Evolutionary conservation across 2,329 filamentous ascomycete species (phyloP).

Genomic region (Aspergillus jensenii): DNA sequence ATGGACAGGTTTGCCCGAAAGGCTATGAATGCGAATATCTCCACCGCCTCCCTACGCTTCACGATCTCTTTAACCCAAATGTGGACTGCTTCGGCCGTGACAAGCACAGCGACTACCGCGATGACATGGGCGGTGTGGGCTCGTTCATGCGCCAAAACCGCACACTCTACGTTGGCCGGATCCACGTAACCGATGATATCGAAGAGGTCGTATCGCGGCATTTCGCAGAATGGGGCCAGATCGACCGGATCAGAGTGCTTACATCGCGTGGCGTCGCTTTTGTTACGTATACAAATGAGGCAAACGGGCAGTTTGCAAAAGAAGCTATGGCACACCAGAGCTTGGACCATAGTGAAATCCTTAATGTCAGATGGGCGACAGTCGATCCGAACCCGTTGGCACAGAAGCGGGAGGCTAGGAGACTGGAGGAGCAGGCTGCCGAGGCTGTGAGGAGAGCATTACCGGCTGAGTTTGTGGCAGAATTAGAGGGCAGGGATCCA

Average conservation of each 20-base stretch:
- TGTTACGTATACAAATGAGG: slow-evolving; percentile 89
- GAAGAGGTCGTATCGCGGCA: slow-evolving; percentile 94
- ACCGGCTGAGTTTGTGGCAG: slow-evolving; percentile 85
- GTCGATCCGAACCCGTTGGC: slow-evolving; percentile 94
- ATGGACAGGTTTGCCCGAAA: slow-evolving; percentile 55
- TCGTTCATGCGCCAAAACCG: slow-evolving; percentile 92
- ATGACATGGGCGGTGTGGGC: slow-evolving; percentile 97
- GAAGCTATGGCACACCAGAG: slow-evolving; percentile 95
- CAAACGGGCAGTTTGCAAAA: slow-evolving; percentile 86
- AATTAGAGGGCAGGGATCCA: slow-evolving; percentile 88
- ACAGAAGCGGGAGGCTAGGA: slow-evolving; percentile 82
- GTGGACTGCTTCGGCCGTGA: slow-evolving; percentile 94
- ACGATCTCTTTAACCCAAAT: slow-evolving; percentile 90
- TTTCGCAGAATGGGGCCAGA: slow-evolving; percentile 93
- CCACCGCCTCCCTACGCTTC: slow-evolving; percentile 80
- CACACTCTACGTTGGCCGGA: slow-evolving; percentile 88
- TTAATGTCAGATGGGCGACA: slow-evolving; percentile 97
- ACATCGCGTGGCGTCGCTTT: slow-evolving; percentile 90
- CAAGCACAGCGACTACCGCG: slow-evolving; percentile 88
- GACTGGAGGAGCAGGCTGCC: slow-evolving; percentile 93
- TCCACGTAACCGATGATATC: slow-evolving; percentile 95
- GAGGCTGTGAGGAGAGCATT: slow-evolving; percentile 87
- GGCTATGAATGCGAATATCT: slow-evolving; percentile 93
- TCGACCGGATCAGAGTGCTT: slow-evolving; percentile 84
- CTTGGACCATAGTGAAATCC: slow-evolving; percentile 84